phyloP scores from a whole-genome alignment of 2,329 filamentous ascomycete genomes.

The Pseudogymnoascus sp. region DNA sequence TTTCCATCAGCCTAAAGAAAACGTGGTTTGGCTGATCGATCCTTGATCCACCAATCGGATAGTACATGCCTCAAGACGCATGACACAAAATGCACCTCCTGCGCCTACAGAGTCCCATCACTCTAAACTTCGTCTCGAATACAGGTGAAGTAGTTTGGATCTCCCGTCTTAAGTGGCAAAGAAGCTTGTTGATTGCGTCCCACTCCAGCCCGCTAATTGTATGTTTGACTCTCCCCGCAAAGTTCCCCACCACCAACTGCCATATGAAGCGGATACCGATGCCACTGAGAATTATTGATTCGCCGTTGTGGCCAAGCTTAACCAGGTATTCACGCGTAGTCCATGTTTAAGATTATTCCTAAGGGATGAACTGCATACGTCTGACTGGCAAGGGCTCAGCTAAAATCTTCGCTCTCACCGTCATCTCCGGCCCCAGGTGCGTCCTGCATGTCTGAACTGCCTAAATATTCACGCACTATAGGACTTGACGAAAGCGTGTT shows the following conservation, averaged over 20 bases:
- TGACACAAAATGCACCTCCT: not conserved
- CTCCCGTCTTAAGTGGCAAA: not conserved
- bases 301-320: not conserved
- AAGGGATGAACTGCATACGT: not conserved
- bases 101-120: not conserved
- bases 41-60: not conserved
- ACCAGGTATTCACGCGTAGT: not conserved
- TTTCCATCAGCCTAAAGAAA: not conserved
- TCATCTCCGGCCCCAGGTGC: not conserved
- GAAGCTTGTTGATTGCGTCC: not conserved
- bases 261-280: not conserved
- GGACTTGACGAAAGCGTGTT: not conserved
- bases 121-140: not conserved
- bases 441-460: not conserved
- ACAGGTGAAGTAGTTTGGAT: not conserved
- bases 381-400: not conserved
- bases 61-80: not conserved
- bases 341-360: not conserved
- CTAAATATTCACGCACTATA: conserved; percentile 4
- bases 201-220: not conserved
- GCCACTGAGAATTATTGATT: not conserved
- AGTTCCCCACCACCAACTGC: not conserved
- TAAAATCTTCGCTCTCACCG: not conserved
- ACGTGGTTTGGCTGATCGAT: not conserved
- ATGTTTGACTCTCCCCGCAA: not conserved